These are phyloP conservation scores for Penicillium odoratum DNA, from an alignment of 495 filamentous ascomycete genomes.

Conservation along the genomic window DNA sequence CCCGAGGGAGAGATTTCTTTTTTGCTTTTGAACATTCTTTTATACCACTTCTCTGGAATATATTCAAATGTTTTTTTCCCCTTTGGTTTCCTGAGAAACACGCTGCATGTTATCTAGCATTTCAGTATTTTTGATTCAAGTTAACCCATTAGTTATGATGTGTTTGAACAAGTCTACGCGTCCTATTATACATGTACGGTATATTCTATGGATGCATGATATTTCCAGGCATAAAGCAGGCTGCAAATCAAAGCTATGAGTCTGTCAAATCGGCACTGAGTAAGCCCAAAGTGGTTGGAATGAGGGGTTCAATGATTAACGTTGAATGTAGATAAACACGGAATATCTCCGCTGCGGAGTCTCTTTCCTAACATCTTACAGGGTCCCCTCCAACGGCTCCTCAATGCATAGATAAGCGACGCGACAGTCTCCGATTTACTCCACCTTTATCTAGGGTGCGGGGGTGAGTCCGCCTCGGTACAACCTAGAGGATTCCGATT, in stretches of 20 bases:
- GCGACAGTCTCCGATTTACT: background rate
- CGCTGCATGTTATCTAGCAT: too few relatives aligned
- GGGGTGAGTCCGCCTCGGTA: constrained; percentile 6
- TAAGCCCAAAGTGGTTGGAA: too few relatives aligned
- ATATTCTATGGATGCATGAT: too few relatives aligned
- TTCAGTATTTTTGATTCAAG: too few relatives aligned
- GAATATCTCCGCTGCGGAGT: constrained; percentile 3
- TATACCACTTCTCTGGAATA: background rate
- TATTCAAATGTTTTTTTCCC: background rate
- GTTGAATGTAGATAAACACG: background rate
- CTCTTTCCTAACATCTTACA: background rate
- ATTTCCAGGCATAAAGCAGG: too few relatives aligned
- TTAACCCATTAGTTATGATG: too few relatives aligned
- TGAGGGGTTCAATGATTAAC: background rate
- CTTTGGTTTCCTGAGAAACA: background rate
- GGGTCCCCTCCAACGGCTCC: background rate
- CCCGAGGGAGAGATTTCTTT: constrained; percentile 46
- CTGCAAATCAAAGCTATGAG: too few relatives aligned
- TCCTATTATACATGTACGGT: too few relatives aligned
- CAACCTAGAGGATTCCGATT: constrained; percentile 2
- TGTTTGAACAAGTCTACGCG: too few relatives aligned
- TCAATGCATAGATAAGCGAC: background rate
- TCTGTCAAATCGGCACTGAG: too few relatives aligned
- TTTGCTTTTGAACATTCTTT: background rate
- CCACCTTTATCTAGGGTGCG: constrained; percentile 5